Evolutionary conservation across 306 rosid species (phyloP), one percentile per base, ranked within the genome.

Genomic region (Hippophae rhamnoides): DNA sequence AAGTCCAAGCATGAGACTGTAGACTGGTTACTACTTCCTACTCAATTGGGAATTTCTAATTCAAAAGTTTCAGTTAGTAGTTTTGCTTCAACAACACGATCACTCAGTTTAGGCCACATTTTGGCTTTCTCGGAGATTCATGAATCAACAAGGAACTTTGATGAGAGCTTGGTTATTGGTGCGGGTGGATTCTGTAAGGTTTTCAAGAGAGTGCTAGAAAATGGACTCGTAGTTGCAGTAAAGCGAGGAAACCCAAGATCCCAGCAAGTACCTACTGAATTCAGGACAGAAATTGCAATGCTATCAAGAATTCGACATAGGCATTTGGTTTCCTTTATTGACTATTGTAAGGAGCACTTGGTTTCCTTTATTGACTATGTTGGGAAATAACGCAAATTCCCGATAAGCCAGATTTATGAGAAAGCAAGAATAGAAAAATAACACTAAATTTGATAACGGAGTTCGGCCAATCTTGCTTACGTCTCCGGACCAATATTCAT

Each of bases 121-220:
- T 54, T 70, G 9, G 57, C 70, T 6, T 70, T 75, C 62, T 41
- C 76, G 0, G 76, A 75, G 61, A 53, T 75, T 54, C 27, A 50
- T 13, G 66, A 66, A 18, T 72, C 80, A 18, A 66, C 73, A 1
- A 75, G 52, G 49, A 66, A 66, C 63, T 75, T 75, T n/a, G 73
- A 75, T 49, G 57, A 75, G 69, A 47, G 65, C 46, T 66, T 70
- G 62, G 63, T 75, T 49, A 41, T 75, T 3, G 80, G 80, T 14
- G 76, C 66, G 1, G 80, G 80, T 9, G 80, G 76, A n/a, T 75
- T 75, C 25, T 72, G 80, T 48, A 75, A 52, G 64, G 80, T 75
- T n/a, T 66, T 66, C 54, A 70, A 10, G 47, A 66, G 73, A 52
- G 66, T 75, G 57, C 62, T 75, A 23, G 76, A 70, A 52, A 70